phyloP scores from a whole-genome alignment of 768 basidiomycete genomes.

The Gautieria morchelliformis region DNA sequence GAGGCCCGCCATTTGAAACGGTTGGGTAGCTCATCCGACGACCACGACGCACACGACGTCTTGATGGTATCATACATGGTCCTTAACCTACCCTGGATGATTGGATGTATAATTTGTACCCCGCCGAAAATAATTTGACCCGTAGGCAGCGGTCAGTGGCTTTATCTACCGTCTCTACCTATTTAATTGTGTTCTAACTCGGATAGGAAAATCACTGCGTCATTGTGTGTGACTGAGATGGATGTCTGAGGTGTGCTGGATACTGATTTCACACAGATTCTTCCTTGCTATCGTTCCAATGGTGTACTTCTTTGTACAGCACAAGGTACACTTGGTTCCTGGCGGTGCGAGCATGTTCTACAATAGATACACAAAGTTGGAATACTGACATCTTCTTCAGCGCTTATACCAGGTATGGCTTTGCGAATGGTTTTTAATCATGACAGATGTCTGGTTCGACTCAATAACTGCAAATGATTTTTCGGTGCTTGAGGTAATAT shows the following conservation, averaged over 20 bases:
- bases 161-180: not conserved
- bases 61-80: slow-evolving; percentile 84
- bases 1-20: not conserved
- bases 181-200: not conserved
- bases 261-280: slow-evolving; percentile 39
- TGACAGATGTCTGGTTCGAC: slow-evolving; percentile 66
- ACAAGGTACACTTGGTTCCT: slow-evolving; percentile 69
- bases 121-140: slow-evolving; percentile 29
- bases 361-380: not conserved
- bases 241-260: not conserved
- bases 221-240: slow-evolving; percentile 31
- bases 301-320: slow-evolving; percentile 77
- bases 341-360: slow-evolving; percentile 47
- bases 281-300: slow-evolving; percentile 62
- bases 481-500: slow-evolving; percentile 41
- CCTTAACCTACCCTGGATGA: slow-evolving; percentile 85
- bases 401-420: slow-evolving; percentile 78
- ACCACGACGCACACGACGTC: slow-evolving; percentile 77
- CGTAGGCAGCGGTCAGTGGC: slow-evolving; percentile 40
- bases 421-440: slow-evolving; percentile 80
- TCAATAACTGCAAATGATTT: slow-evolving; percentile 57
- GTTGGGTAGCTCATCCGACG: slow-evolving; percentile 40
- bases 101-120: slow-evolving; percentile 53
- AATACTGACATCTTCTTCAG: slow-evolving; percentile 26
- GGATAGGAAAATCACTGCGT: slow-evolving; percentile 43